These are phyloP conservation scores for Zoysia matrella DNA, from an alignment of 202 grass and related monocot genomes.

Conservation along the genomic window DNA sequence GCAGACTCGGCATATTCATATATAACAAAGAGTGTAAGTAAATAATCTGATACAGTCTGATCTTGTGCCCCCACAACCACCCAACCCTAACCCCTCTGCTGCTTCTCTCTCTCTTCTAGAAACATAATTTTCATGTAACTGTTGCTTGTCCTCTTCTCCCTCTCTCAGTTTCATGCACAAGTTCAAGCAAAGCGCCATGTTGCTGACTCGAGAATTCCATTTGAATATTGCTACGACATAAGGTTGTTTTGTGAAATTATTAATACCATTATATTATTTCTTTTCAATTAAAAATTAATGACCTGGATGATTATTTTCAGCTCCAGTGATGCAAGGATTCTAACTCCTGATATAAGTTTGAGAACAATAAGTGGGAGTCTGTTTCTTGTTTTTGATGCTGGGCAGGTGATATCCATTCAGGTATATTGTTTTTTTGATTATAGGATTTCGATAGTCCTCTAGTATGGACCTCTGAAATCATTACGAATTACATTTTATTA, in stretches of 20 bases:
- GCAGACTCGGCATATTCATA: slow-evolving; percentile 75
- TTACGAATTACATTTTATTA: background rate
- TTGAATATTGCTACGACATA: slow-evolving; percentile 82
- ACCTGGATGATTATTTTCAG: slow-evolving; percentile 41
- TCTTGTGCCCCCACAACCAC: background rate
- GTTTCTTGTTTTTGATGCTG: slow-evolving; percentile 68
- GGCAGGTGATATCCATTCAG: slow-evolving; percentile 61
- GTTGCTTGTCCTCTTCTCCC: background rate
- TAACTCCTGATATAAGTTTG: slow-evolving; percentile 67
- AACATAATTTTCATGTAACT: background rate
- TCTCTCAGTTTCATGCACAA: slow-evolving; percentile 77
- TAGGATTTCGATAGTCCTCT: slow-evolving; percentile 2
- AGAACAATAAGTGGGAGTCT: slow-evolving; percentile 58
- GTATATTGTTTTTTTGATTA: slow-evolving; percentile 37
- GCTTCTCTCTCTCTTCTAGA: background rate
- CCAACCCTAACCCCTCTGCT: background rate
- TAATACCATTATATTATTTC: slow-evolving; percentile 12
- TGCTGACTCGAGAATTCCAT: slow-evolving; percentile 67
- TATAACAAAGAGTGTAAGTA: slow-evolving; percentile 76
- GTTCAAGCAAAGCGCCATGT: slow-evolving; percentile 53
- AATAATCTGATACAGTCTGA: slow-evolving; percentile 5
- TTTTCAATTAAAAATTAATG: slow-evolving; percentile 2
- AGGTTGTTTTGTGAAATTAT: slow-evolving; percentile 47
- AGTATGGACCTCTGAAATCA: background rate
- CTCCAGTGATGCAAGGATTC: slow-evolving; percentile 52